phyloP scores from a whole-genome alignment of 371 early-diverging fungal genomes.

The Chytridium lagenaria region DNA sequence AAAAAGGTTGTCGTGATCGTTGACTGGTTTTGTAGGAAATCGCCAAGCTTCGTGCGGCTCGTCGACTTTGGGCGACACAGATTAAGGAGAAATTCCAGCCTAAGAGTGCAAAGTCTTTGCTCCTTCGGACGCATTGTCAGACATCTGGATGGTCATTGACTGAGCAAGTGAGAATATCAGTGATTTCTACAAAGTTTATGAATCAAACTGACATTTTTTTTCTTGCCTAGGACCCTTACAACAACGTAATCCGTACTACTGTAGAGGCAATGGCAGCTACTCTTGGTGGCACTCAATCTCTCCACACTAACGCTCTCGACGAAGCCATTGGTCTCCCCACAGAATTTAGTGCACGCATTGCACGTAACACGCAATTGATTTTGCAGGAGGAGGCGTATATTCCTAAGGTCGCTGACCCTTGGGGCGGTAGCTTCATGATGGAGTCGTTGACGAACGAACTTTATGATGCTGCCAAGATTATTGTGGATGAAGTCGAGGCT shows the following conservation, averaged over 20 bases:
- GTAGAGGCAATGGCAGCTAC: conserved; percentile 90
- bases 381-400: conserved; percentile 84
- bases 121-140: conserved; percentile 86
- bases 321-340: conserved; percentile 89
- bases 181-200: background rate
- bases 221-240: conserved; percentile 72
- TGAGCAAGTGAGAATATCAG: conserved; percentile 63
- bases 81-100: conserved; percentile 80
- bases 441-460: conserved; percentile 82
- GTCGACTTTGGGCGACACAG: conserved; percentile 80
- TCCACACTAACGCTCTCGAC: conserved; percentile 86
- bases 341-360: conserved; percentile 80
- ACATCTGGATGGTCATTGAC: conserved; percentile 90
- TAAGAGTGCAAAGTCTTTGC: conserved; percentile 72
- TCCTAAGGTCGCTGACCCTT: conserved; percentile 74
- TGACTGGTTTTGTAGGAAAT: conserved; percentile 58
- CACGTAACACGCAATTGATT: conserved; percentile 87
- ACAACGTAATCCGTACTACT: conserved; percentile 86
- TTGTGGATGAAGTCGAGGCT: conserved; percentile 78
- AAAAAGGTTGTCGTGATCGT: background rate
- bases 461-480: conserved; percentile 66
- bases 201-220: background rate
- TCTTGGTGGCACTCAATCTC: conserved; percentile 85
- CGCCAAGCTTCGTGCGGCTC: conserved; percentile 86
- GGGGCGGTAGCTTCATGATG: conserved; percentile 93